Percentiles rank a stretch among this genome's conserved stretches.
Conservation (phyloP, 768 basidiomycete species). For the Pleurotus sapidus region DNA sequence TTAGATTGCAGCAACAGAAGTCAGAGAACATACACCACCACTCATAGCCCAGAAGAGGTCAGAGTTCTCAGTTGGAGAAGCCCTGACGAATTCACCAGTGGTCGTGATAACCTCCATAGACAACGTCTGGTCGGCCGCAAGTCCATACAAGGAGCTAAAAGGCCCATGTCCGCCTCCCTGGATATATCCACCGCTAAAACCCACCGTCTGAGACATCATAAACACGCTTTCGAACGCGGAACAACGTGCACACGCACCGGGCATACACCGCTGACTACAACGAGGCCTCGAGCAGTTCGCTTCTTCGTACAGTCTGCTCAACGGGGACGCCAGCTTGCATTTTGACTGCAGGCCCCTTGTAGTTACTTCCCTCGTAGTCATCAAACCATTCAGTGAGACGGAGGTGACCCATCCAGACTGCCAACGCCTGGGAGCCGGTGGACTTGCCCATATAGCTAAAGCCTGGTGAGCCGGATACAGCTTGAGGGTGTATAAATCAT, state of each 20-base stretch:
- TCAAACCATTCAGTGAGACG: background rate
- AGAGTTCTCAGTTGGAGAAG: conserved; percentile 30
- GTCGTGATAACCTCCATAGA: conserved; percentile 40
- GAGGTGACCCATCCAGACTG: background rate
- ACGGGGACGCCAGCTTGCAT: background rate
- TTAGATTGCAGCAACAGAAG: conserved; percentile 21
- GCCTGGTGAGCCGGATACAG: background rate
- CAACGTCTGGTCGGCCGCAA: conserved; percentile 27
- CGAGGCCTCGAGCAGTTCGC: background rate
- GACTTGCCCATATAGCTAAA: background rate
- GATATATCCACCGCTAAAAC: conserved; percentile 36
- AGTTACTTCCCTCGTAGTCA: background rate
- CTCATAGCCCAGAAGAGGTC: conserved; percentile 45
- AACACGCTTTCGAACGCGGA: background rate
- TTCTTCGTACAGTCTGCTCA: background rate
- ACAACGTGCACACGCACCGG: background rate
- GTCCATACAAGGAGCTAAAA: conserved; percentile 26
- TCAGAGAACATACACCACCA: conserved; percentile 32
- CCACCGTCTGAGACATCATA: conserved; percentile 21
- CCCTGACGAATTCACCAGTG: conserved; percentile 31
- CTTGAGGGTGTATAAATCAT: background rate
- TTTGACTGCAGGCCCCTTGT: background rate
- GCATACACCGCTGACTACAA: background rate
- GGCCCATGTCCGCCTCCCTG: conserved; percentile 34
- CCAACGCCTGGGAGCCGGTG: background rate